Base-by-base conservation (phyloP, 495 filamentous ascomycete genomes). In the Tricharina praecox region DNA sequence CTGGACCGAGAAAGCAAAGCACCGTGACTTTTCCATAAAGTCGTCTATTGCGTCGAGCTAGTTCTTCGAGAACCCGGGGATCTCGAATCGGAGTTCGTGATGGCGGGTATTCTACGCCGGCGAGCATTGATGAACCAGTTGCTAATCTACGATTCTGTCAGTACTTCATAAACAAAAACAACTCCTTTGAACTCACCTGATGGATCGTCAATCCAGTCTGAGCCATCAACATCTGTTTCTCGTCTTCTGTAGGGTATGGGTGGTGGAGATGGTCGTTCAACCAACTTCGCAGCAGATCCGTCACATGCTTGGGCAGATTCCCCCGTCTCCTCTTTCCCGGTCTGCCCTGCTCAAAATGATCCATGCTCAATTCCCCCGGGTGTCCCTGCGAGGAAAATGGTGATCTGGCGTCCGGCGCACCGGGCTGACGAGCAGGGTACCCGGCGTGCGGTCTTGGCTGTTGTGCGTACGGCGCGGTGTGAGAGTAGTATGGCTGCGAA, bases 51-150 rank as follows among this genome's bases (percentile, higher is more conserved):
- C 8, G 11, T 23, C 24, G 43, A 11, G n/a, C 43, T 35, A 8
- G 43, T 11, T 23, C 43, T 46, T 34, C 28, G 15, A 18, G 25
- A 11, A 25, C 26, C 30, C 8, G 24, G 16, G 3, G 28, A 8
- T 34, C 24, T 46, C 3, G 39, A 43, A 18, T 46, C 43, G 25
- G 25, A n/a, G n/a, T 46, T 33, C 25, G 20, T 46, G 8, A 48
- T 48, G 8, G 45, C 65, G 15, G 83, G 83, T n/a, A 87, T 63
- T 50, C 84, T 78, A 34, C 85, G 75, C 37, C 85, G 70, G 44
- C 85, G 72, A 8, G 85, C 84, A 55, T 93, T 94, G 63, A 94
- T 94, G 62, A 93, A 94, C 85, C 85, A 94, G 58, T 94, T 94
- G 50, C 81, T 86, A 45, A 93, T 83, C 74, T 93, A 63, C 54